Base-by-base conservation (phyloP, 1,139 yeast species). In the Yarrowia galli region DNA sequence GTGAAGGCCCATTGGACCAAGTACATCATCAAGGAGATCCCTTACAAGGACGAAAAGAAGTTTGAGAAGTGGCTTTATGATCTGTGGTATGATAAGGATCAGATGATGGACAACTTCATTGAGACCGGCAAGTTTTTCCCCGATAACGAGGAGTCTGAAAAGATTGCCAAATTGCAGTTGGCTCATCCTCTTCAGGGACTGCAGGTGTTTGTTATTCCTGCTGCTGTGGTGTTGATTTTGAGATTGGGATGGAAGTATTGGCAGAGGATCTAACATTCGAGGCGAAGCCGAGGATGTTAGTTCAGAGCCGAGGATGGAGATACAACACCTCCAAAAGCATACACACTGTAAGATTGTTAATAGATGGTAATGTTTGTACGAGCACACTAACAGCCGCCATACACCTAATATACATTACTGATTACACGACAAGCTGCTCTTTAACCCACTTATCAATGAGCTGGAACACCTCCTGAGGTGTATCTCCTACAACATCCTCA, bases 31-130 rank as follows among this genome's bases (percentile, higher is more conserved):
- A 73, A 79, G 3, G 91, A 89, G 28, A 89, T 93, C 22, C 96
- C 97, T 1, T 83, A 82, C 70, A 84, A 85, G 25, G 82, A 81
- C 61, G 81, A 79, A 51, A 83, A 80, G 69, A 81, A 82, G 67
- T 92, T 95, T 75, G 92, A 89, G 69, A 78, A 82, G 38, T 95
- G 99, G 99, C 78, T 95, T 63, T 83, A 82, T 71, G 79, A 83
- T 1, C 79, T 86, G n/a, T 95, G 98, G 98, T 76, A 80, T 56
- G 89, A 87, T 71, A 95, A 95, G 77, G 98, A 95, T 77, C 78
- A 77, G 61, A 76, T 89, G 68, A 81, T 95, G 86, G 86, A 84
- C 16, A 75, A 78, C 43, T 91, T 85, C 74, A 88, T 86, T 74
- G 75, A 79, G 38, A 79, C 81, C 3, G 97, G 97, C 3, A 74